Percentiles rank a stretch among this genome's conserved stretches.
Conservation (phyloP, 768 basidiomycete genomes). For the Polyporus arcularius region DNA sequence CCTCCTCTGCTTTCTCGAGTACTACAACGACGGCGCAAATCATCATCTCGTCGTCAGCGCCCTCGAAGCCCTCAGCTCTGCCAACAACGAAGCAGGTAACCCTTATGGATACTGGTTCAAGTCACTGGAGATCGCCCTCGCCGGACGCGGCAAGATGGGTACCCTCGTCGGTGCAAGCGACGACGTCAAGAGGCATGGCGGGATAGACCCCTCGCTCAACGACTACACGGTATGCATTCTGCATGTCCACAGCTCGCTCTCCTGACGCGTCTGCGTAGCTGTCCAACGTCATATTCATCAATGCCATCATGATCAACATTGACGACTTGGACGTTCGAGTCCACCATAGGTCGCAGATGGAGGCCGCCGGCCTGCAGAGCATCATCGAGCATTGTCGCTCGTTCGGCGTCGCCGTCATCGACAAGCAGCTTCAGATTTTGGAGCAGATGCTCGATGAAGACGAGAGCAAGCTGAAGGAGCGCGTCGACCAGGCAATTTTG, state of each 20-base stretch:
- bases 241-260: background rate
- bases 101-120: constrained; percentile 90
- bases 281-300: constrained; percentile 72
- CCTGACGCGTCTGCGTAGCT: constrained; percentile 41
- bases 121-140: constrained; percentile 70
- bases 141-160: constrained; percentile 92
- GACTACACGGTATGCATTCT: constrained; percentile 77
- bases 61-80: constrained; percentile 69
- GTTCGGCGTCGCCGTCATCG: constrained; percentile 65
- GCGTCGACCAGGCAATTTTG: constrained; percentile 75
- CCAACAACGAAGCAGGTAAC: constrained; percentile 57
- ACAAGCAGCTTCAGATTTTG: constrained; percentile 64
- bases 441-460: constrained; percentile 70
- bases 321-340: constrained; percentile 85
- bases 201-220: constrained; percentile 67
- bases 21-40: constrained; percentile 61
- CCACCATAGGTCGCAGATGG: constrained; percentile 88
- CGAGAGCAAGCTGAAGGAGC: constrained; percentile 68
- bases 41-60: constrained; percentile 72
- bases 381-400: constrained; percentile 70
- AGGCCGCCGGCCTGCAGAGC: constrained; percentile 75
- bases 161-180: constrained; percentile 94
- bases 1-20: constrained; percentile 71
- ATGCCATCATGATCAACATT: constrained; percentile 59
- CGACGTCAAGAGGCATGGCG: constrained; percentile 71